A percentile compares a stretch with the other conserved stretches of the same genome.
Conservation (phyloP, 2,329 filamentous ascomycete species). For the Pseudocercospora crystallina region DNA sequence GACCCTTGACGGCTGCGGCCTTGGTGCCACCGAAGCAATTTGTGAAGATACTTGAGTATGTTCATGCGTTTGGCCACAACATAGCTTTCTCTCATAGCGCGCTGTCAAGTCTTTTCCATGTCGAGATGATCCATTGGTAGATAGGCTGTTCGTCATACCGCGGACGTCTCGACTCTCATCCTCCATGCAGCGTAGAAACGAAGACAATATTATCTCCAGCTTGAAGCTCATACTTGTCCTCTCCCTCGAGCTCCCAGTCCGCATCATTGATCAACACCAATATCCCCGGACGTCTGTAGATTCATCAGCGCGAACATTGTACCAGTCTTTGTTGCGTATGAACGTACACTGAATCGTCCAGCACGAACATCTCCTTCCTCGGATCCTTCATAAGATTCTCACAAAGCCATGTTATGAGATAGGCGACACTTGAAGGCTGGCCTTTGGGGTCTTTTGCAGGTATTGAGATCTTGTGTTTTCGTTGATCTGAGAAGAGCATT, state of each 20-base stretch:
- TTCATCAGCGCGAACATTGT: not conserved
- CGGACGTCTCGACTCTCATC: constrained; percentile 49
- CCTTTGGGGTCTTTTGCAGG: constrained; percentile 63
- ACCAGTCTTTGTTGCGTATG: not conserved
- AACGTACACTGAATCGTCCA: constrained; percentile 76
- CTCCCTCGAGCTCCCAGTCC: constrained; percentile 97
- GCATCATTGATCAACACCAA: constrained; percentile 96
- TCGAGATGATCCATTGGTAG: no score
- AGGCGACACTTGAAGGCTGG: constrained; percentile 66
- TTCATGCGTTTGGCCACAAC: no score
- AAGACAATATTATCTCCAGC: constrained; percentile 85
- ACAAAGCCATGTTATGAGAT: constrained; percentile 76
- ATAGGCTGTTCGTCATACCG: no score
- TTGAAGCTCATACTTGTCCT: constrained; percentile 84
- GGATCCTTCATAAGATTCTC: constrained; percentile 80
- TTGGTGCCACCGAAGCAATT: no score
- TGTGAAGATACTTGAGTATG: no score
- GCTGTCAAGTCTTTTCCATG: no score
- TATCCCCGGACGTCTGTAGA: constrained; percentile 80
- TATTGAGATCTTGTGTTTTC: constrained; percentile 68
- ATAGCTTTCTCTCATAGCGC: no score
- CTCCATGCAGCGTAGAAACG: constrained; percentile 93
- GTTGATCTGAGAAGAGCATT: constrained; percentile 84
- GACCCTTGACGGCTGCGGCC: no score
- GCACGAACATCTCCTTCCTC: constrained; percentile 83